Evolutionary conservation across 2,329 filamentous ascomycete species (phyloP).

Genomic region (Colletotrichum sp.): DNA sequence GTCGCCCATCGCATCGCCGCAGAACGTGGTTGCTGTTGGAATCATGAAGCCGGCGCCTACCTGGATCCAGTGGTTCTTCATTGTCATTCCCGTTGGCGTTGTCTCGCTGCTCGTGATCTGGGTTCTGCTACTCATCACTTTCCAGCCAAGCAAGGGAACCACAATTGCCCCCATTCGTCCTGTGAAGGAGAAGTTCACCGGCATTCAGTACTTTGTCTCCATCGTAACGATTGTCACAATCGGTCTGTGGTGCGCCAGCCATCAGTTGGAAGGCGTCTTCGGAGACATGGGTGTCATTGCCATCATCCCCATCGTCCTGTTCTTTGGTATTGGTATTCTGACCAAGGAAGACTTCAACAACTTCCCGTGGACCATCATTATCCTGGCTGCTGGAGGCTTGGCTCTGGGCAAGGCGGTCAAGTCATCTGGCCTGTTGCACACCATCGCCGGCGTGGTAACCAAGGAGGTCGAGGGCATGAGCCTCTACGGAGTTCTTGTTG

Average conservation of each 20-base stretch:
- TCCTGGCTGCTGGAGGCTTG: slow-evolving; percentile 91
- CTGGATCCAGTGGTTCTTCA: slow-evolving; percentile 97
- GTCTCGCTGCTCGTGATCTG: slow-evolving; percentile 89
- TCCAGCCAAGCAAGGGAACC: slow-evolving; percentile 83
- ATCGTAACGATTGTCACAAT: slow-evolving; percentile 86
- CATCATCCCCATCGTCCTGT: slow-evolving; percentile 92
- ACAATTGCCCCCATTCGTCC: slow-evolving; percentile 91
- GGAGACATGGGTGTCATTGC: slow-evolving; percentile 99
- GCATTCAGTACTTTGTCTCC: slow-evolving; percentile 92
- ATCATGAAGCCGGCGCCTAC: slow-evolving; percentile 93
- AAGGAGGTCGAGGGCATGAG: slow-evolving; percentile 76
- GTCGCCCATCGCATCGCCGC: slow-evolving; percentile 94
- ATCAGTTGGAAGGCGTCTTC: slow-evolving; percentile 85
- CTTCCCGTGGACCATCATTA: slow-evolving; percentile 99
- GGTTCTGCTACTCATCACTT: slow-evolving; percentile 82
- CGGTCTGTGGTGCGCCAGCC: slow-evolving; percentile 87
- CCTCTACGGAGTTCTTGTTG: slow-evolving; percentile 84
- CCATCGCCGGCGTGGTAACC: slow-evolving; percentile 82
- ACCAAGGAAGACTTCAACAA: slow-evolving; percentile 99
- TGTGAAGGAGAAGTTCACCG: slow-evolving; percentile 86
- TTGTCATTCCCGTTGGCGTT: slow-evolving; percentile 90
- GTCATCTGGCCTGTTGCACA: slow-evolving; percentile 89
- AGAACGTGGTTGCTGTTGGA: slow-evolving; percentile 95
- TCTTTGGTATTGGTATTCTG: slow-evolving; percentile 94
- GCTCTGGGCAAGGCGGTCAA: slow-evolving; percentile 94